Evolutionary conservation across 2,329 filamentous ascomycete genomes (phyloP), one percentile per base, ranked within the genome.

Genomic region (Whalleya microplaca): DNA sequence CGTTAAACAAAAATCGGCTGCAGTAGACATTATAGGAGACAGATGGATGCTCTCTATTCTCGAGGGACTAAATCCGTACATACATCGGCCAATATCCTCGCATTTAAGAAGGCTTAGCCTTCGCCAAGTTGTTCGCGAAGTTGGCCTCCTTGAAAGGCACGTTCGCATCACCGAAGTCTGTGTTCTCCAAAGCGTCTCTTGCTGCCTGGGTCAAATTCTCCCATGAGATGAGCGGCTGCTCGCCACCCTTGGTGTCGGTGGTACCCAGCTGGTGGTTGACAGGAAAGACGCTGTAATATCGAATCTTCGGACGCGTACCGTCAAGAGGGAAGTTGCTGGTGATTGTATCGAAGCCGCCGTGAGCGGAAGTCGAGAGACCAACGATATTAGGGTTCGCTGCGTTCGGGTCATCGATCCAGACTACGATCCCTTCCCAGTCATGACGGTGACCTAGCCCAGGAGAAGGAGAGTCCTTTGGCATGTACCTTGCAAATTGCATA

Each of bases 211-310:
- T 64, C 51, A 78, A 53, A 16, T 59, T 67, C 58, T 78, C 75
- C 72, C 74, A 77, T 5, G 73, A 74, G 59, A 77, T 67, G 42
- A 78, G 57, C 1, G 75, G 74, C 68, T 76, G 74, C 55, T 69
- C 64, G 19, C 73, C 71, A 40, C 75, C 75, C 40, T 69, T 61
- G 16, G 62, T 67, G 37, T 52, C 61, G 5, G 73, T 76, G 43
- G 72, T 67, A 41, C 70, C 68, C 41, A 73, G 69, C 45, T 71
- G 64, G 62, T 78, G 75, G 65, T 77, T 64, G 43, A 66, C 42
- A 43, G 71, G 69, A 56, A 62, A 72, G 53, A 42, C 56, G 60
- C 64, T 72, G 49, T 55, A 68, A 61, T 74, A 74, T 45, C 64
- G 61, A 49, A 73, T 63, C 52, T 66, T 66, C n/a, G 71, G 65